Evolutionary conservation across 176 grass and related monocot genomes (phyloP), one percentile per base, ranked within the genome.

Genomic region (Eragrostis curvula): DNA sequence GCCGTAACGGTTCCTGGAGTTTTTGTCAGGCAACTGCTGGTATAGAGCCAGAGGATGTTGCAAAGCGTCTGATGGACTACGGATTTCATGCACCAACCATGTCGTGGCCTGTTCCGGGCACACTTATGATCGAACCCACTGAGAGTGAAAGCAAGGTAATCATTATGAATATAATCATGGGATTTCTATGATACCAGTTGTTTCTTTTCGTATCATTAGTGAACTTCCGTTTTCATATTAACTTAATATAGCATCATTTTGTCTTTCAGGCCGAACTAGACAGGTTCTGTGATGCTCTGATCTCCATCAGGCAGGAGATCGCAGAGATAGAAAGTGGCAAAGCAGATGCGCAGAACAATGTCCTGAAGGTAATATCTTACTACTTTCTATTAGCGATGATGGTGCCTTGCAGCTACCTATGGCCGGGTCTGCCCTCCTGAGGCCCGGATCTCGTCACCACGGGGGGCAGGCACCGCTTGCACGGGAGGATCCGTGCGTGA

Each of bases 41-140:
- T 82, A 85, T 99, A 75, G 97, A 99, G 77, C 80, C 97, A 27
- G 97, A 99, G 78, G 97, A 99, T 73, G 97, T 99, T 12, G 97
- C 97, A 27, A 99, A 99, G 78, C 93, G 97, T 73, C 82, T 99
- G 43, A 99, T 99, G 74, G 97, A 99, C 83, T 99, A 99, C 12
- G 97, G 97, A 53, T 99, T 99, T 82, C 97, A 99, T 88, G 87
- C 57, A 68, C 97, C 97, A 67, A 99, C 97, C 8, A 99, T 99
- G 96, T 99, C 96, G 58, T 99, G 97, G 97, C 97, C 97, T 73
- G 97, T 99, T 53, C 93, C 97, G 70, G 97, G 97, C 36, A 99
- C 97, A 61, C 96, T 99, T 81, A 99, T 99, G 97, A 94, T 99
- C 80, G 97, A 99, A 81, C 97, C 97, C 47, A 99, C 97, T 58